These are phyloP conservation scores for Datura wrightii DNA, from an alignment of 257 asterid species.

Conservation along the genomic window DNA sequence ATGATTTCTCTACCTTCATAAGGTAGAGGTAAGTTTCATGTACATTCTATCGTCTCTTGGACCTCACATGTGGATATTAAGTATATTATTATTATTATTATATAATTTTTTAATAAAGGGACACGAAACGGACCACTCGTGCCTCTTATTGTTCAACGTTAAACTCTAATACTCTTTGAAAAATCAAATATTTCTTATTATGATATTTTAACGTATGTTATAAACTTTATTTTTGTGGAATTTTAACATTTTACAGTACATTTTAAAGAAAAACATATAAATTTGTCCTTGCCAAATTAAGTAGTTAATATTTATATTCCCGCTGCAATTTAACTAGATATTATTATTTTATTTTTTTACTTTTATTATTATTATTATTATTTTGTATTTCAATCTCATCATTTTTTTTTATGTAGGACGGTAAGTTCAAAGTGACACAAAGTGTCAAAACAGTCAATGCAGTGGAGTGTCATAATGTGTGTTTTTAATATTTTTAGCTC, in stretches of 20 bases:
- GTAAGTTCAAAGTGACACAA: not conserved
- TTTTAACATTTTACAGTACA: not conserved
- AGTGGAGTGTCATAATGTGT: not conserved
- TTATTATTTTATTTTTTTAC: not conserved
- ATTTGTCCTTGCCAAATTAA: not conserved
- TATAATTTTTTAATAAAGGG: not conserved
- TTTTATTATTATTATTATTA: no score
- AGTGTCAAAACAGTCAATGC: not conserved
- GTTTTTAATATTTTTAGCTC: not conserved
- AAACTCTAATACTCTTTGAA: not conserved
- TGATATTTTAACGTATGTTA: not conserved
- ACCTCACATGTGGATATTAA: no score
- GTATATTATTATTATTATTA: not conserved
- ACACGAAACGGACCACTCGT: not conserved
- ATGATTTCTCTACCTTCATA: no score
- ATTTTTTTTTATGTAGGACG: not conserved
- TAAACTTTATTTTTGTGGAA: not conserved
- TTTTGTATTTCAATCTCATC: not conserved
- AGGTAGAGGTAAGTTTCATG: no score
- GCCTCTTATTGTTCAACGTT: not conserved
- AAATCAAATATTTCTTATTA: not conserved
- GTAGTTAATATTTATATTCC: no score
- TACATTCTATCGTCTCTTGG: no score
- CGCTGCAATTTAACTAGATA: not conserved
- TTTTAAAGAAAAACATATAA: not conserved